These are phyloP conservation scores for Chlamydomonas reinhardtii DNA, from an alignment of 163 green algal genomes.

Conservation along the genomic window DNA sequence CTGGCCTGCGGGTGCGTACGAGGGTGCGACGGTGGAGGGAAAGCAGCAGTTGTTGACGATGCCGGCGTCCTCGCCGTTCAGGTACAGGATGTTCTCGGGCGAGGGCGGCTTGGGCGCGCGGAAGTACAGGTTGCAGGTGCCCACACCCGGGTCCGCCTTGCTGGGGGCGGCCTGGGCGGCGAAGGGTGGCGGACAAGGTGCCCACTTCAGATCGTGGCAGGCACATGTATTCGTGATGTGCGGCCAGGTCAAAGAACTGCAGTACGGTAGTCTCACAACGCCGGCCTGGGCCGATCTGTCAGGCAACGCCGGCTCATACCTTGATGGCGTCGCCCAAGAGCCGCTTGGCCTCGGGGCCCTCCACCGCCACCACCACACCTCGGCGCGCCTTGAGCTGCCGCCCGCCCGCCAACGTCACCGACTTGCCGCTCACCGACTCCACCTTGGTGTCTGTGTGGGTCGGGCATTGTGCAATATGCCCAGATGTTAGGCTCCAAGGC, in stretches of 20 bases:
- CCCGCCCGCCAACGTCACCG: conserved; percentile 72
- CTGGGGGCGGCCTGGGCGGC: conserved; percentile 58
- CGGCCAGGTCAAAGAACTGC: too few species aligned
- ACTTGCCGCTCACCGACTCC: conserved; percentile 23
- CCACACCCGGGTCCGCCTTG: conserved; percentile 79
- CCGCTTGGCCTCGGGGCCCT: conserved; percentile 81
- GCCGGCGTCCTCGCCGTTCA: conserved; percentile 88
- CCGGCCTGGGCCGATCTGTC: too few species aligned
- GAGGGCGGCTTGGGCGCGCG: conserved; percentile 64
- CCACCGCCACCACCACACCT: conserved; percentile 91
- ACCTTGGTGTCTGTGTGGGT: conserved; percentile 24
- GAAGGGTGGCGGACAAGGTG: too few species aligned
- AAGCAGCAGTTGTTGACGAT: conserved; percentile 99
- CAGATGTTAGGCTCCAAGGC: too few species aligned
- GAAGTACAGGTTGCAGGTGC: conserved; percentile 97
- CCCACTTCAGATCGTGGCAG: too few species aligned
- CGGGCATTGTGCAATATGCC: neutral
- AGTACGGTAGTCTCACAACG: too few species aligned
- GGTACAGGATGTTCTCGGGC: conserved; percentile 90
- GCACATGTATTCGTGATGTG: too few species aligned
- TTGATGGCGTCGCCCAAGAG: conserved; percentile 79
- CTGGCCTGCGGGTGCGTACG: conserved; percentile 93
- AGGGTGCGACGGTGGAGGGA: conserved; percentile 83
- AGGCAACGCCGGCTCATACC: conserved; percentile 15
- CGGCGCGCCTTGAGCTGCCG: conserved; percentile 61